These are phyloP conservation scores for Pholiota microspora DNA, from an alignment of 768 basidiomycete species.

Conservation along the genomic window DNA sequence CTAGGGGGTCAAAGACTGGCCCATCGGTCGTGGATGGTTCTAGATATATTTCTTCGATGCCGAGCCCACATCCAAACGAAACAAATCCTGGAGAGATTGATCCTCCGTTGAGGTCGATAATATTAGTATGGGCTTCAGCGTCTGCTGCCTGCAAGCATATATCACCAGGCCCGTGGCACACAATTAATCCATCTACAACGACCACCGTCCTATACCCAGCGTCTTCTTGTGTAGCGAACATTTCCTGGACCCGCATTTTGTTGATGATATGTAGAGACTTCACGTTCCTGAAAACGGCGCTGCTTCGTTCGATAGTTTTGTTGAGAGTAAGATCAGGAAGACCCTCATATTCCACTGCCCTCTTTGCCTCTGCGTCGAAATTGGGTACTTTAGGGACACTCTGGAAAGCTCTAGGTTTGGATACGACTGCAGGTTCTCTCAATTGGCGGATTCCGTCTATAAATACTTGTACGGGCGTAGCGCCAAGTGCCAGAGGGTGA, in stretches of 20 bases:
- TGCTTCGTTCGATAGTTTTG: slow-evolving; percentile 28
- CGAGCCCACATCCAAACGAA: slow-evolving; percentile 70
- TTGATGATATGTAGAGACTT: slow-evolving; percentile 37
- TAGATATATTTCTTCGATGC: slow-evolving; percentile 62
- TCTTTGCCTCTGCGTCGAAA: slow-evolving; percentile 65
- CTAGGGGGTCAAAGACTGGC: slow-evolving; percentile 50
- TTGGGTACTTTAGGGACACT: slow-evolving; percentile 57
- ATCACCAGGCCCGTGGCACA: slow-evolving; percentile 41
- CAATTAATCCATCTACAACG: slow-evolving; percentile 44
- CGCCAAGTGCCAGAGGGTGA: slow-evolving; percentile 81
- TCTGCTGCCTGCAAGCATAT: slow-evolving; percentile 20
- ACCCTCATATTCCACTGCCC: slow-evolving; percentile 65
- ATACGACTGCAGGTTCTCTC: slow-evolving; percentile 37
- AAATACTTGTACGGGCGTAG: slow-evolving; percentile 85
- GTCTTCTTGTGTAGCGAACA: slow-evolving; percentile 22
- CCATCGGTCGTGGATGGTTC: slow-evolving; percentile 78
- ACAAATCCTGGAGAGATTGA: slow-evolving; percentile 63
- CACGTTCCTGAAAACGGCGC: slow-evolving; percentile 69
- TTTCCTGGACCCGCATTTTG: slow-evolving; percentile 26
- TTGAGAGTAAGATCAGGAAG: slow-evolving; percentile 65
- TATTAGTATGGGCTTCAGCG: slow-evolving; percentile 21
- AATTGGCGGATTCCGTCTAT: slow-evolving; percentile 88
- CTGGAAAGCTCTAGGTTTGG: slow-evolving; percentile 52
- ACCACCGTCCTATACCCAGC: slow-evolving; percentile 34
- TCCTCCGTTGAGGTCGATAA: slow-evolving; percentile 72